phyloP scores from a whole-genome alignment of 2,329 filamentous ascomycete species.

The Rosellinia necatrix region DNA sequence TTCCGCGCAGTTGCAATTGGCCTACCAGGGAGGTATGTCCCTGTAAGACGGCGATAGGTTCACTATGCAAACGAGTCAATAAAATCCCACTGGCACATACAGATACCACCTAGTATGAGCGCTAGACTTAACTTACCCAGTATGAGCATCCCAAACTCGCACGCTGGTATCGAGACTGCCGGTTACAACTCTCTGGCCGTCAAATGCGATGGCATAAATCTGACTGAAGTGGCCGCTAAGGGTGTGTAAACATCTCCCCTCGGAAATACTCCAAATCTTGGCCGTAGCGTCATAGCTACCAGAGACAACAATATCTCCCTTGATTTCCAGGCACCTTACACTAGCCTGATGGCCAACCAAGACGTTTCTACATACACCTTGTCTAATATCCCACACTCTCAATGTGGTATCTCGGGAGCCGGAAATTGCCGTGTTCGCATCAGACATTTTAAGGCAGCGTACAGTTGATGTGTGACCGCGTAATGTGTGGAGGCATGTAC shows the following conservation, averaged over 20 bases:
- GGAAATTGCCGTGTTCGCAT: slow-evolving; percentile 91
- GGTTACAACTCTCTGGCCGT: slow-evolving; percentile 89
- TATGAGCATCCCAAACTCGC: slow-evolving; percentile 90
- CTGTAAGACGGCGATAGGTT: slow-evolving; percentile 89
- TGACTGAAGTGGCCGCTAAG: slow-evolving; percentile 96
- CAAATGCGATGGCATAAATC: slow-evolving; percentile 98
- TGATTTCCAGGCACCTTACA: slow-evolving; percentile 92
- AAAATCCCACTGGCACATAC: neutral
- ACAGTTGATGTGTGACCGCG: slow-evolving; percentile 97
- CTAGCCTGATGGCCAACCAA: slow-evolving; percentile 94
- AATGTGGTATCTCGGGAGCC: slow-evolving; percentile 94
- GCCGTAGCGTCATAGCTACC: slow-evolving; percentile 98
- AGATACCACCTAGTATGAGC: slow-evolving; percentile 1
- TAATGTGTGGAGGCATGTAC: slow-evolving; percentile 77
- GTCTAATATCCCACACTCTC: slow-evolving; percentile 90
- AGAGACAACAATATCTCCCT: slow-evolving; percentile 95
- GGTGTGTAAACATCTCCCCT: slow-evolving; percentile 88
- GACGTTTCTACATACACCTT: slow-evolving; percentile 87
- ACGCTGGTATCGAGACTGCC: slow-evolving; percentile 97
- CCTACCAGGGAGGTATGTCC: slow-evolving; percentile 97
- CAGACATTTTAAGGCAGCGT: slow-evolving; percentile 96
- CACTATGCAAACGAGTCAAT: slow-evolving; percentile 51
- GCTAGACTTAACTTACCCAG: slow-evolving; percentile 65
- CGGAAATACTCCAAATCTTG: slow-evolving; percentile 96
- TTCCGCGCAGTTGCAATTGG: slow-evolving; percentile 92